phyloP scores from a whole-genome alignment of 257 asterid genomes.

The Plectranthus barbatus region DNA sequence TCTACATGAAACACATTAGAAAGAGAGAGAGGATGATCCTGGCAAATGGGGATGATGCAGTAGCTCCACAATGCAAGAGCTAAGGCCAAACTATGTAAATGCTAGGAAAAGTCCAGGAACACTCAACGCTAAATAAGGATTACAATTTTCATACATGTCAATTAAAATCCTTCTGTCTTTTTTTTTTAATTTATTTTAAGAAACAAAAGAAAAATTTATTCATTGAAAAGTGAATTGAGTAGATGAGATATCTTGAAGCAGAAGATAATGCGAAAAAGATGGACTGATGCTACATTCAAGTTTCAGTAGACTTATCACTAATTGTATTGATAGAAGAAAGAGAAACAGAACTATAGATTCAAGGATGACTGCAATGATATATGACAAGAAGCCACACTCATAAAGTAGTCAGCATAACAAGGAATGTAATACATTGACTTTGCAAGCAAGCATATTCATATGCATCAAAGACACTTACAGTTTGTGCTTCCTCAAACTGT shows the following conservation, averaged over 20 bases:
- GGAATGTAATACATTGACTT: neutral
- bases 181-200: neutral
- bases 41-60: neutral
- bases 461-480: conserved; percentile 22
- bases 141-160: neutral
- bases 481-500: conserved; percentile 31
- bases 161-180: too few species aligned
- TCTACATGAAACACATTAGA: neutral
- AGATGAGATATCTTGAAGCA: neutral
- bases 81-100: neutral
- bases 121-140: neutral
- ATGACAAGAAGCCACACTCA: neutral
- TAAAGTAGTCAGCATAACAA: conserved; percentile 9
- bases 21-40: neutral
- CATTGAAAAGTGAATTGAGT: neutral
- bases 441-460: conserved; percentile 1
- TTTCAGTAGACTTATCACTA: neutral
- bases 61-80: neutral
- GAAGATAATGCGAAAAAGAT: neutral
- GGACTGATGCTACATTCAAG: neutral
- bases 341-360: neutral
- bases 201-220: neutral
- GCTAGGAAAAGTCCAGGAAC: neutral
- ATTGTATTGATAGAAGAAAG: neutral
- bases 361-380: neutral